These are phyloP conservation scores for Cucurbita moschata DNA, from an alignment of 306 rosid genomes.

Conservation along the genomic window DNA sequence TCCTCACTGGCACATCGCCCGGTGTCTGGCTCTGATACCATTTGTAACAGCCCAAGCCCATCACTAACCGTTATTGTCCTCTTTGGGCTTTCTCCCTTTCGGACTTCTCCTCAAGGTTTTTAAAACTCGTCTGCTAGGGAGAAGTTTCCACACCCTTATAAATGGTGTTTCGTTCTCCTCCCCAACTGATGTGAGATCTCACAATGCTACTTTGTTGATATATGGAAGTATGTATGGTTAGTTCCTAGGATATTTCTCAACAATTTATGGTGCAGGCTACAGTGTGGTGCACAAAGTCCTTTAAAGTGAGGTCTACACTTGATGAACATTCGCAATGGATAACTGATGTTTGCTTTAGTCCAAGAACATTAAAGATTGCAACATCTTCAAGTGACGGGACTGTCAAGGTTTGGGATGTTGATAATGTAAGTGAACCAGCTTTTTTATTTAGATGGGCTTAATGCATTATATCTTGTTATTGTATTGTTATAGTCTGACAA, in stretches of 20 bases:
- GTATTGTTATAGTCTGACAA: neutral
- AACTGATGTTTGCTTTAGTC: constrained; percentile 69
- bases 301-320: constrained; percentile 34
- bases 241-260: neutral
- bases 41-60: too few species aligned
- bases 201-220: neutral
- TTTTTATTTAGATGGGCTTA: constrained; percentile 6
- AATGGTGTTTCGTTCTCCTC: too few species aligned
- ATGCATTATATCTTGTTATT: neutral
- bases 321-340: constrained; percentile 66
- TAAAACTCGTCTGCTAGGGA: too few species aligned
- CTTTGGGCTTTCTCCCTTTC: too few species aligned
- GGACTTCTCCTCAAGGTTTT: too few species aligned
- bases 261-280: constrained; percentile 38
- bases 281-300: constrained; percentile 62
- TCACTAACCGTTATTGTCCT: too few species aligned
- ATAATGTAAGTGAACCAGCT: constrained; percentile 37
- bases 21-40: too few species aligned
- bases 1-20: too few species aligned
- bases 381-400: constrained; percentile 82
- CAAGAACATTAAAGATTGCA: constrained; percentile 43
- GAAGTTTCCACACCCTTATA: too few species aligned
- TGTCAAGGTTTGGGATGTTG: constrained; percentile 72
- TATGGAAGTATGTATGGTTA: neutral
- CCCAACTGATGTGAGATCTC: too few species aligned